phyloP scores from a whole-genome alignment of 202 grass and related monocot species.

The Panicum virgatum region DNA sequence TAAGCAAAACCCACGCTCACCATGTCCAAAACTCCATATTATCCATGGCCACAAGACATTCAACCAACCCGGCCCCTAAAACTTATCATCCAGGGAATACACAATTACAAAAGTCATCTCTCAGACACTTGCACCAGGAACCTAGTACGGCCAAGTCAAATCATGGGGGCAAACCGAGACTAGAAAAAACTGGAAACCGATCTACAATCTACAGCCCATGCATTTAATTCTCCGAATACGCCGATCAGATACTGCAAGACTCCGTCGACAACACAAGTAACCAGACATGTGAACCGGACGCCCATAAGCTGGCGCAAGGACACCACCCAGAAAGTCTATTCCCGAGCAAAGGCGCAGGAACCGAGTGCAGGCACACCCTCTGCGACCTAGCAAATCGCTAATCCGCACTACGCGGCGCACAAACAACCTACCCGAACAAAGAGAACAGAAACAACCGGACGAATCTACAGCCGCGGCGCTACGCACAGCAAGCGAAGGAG shows the following conservation, averaged over 20 bases:
- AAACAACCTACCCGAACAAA: neutral
- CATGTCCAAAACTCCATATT: neutral
- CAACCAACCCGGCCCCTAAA: neutral
- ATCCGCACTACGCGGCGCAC: neutral
- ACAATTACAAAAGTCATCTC: neutral
- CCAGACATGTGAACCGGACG: neutral
- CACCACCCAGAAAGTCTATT: neutral
- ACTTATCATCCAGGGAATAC: neutral
- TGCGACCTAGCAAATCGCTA: neutral
- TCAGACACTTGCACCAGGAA: neutral
- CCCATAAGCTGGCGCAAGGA: no score
- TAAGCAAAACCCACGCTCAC: neutral
- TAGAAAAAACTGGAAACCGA: neutral
- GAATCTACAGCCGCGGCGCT: neutral
- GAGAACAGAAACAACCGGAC: neutral
- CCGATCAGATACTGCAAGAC: neutral
- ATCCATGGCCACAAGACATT: no score
- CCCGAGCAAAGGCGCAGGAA: neutral
- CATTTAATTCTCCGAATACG: neutral
- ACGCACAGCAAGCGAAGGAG: no score
- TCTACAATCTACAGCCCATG: neutral
- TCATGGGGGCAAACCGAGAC: neutral
- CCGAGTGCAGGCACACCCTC: accelerated
- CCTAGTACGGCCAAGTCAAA: neutral
- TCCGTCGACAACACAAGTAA: neutral